Evolutionary conservation across 306 rosid genomes (phyloP).

Genomic region (Lathyrus sativus): DNA sequence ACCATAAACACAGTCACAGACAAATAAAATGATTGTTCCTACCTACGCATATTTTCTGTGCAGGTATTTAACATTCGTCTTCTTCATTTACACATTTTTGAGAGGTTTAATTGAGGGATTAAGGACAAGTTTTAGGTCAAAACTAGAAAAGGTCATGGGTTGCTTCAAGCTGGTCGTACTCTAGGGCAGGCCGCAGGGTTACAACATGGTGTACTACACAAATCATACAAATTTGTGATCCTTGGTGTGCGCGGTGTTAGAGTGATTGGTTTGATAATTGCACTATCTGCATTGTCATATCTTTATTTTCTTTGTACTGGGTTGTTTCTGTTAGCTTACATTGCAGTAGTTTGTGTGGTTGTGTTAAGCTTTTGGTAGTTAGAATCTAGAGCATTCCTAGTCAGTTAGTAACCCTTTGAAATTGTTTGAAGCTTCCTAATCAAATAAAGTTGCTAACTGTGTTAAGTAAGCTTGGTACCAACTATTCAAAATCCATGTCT

Average conservation of each 20-base stretch:
- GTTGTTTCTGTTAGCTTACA: neutral
- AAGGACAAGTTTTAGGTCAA: neutral
- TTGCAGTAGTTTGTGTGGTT: neutral
- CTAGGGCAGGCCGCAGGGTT: neutral
- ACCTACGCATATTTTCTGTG: neutral
- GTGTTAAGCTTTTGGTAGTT: neutral
- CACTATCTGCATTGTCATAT: neutral
- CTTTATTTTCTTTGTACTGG: neutral
- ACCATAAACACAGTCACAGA: neutral
- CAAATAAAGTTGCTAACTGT: neutral
- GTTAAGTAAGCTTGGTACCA: neutral
- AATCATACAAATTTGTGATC: neutral
- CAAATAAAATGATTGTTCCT: neutral
- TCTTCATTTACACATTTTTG: constrained; percentile 13
- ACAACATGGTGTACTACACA: neutral
- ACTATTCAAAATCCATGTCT: no score
- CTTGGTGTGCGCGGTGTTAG: neutral
- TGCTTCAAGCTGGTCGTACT: no score
- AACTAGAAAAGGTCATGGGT: neutral
- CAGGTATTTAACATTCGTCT: neutral
- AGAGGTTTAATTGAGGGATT: neutral
- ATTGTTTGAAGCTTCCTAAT: neutral
- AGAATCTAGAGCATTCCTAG: neutral
- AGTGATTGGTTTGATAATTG: neutral
- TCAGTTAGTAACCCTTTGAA: neutral